A percentile compares a stretch with the other conserved stretches of the same genome.
Conservation (phyloP, 129 eudicot genomes). For the Pittosporum tobira region DNA sequence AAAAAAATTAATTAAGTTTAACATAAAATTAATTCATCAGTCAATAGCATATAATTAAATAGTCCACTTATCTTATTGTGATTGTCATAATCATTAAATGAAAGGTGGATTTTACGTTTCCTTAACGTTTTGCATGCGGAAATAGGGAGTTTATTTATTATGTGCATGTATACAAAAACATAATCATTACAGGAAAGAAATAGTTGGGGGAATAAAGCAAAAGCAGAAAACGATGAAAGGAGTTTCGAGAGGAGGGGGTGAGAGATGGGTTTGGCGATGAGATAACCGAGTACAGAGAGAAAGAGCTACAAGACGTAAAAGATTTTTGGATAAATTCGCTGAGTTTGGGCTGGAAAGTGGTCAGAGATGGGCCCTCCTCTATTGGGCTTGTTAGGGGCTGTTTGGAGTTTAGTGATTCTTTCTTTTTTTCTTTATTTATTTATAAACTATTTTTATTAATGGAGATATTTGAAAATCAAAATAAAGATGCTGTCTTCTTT, state of each 20-base stretch:
- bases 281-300: slow-evolving; percentile 7
- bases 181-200: background rate
- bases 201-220: background rate
- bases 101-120: background rate
- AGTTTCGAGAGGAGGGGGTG: background rate
- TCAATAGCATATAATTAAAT: background rate
- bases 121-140: background rate
- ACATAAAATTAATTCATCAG: too few species aligned
- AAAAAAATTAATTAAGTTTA: too few species aligned
- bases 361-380: background rate
- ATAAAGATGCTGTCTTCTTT: too few species aligned
- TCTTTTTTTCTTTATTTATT: too few species aligned
- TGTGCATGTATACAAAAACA: too few species aligned
- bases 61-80: background rate
- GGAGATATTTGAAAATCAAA: too few species aligned
- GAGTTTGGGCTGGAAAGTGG: slow-evolving; percentile 9
- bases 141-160: background rate
- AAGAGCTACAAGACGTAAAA: slow-evolving; percentile 3
- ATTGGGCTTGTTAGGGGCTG: background rate
- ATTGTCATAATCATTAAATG: background rate
- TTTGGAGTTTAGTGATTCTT: too few species aligned
- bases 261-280: slow-evolving; percentile 12
- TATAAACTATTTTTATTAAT: too few species aligned
- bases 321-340: slow-evolving; percentile 17
- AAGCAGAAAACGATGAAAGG: background rate